Evolutionary conservation across 1,284 basidiomycete genomes (phyloP).

Genomic region (Apiotrichum gracile): DNA sequence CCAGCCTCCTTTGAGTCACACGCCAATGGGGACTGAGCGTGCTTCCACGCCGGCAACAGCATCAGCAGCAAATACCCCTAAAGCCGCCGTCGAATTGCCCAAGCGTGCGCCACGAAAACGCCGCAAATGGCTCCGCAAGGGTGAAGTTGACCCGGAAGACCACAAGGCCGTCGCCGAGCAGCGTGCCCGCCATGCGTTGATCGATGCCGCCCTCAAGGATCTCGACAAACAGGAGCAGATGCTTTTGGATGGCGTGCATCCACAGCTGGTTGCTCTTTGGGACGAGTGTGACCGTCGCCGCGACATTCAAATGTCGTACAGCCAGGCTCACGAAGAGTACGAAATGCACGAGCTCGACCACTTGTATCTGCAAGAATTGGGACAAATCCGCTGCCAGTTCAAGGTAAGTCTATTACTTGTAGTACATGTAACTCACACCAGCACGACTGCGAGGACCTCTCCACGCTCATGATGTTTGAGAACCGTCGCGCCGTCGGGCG

Average conservation of each 20-base stretch:
- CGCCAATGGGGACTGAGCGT: not conserved
- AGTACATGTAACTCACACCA: conserved; percentile 7
- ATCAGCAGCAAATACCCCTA: not conserved
- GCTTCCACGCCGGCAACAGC: not conserved
- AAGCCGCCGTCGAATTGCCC: not conserved
- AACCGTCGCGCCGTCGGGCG: conserved; percentile 20
- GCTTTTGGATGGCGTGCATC: conserved; percentile 23
- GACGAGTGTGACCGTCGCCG: conserved; percentile 26
- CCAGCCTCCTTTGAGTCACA: too few relatives aligned
- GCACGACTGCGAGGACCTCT: conserved; percentile 22
- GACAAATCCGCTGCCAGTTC: conserved; percentile 15
- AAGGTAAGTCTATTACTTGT: conserved; percentile 15
- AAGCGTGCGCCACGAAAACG: conserved; percentile 30
- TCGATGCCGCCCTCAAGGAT: conserved; percentile 25
- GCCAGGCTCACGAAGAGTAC: conserved; percentile 10
- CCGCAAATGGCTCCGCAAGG: conserved; percentile 38
- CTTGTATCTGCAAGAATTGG: conserved; percentile 1
- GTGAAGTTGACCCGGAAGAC: conserved; percentile 45
- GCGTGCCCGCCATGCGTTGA: conserved; percentile 17
- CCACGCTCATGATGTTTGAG: conserved; percentile 16
- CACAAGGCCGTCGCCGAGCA: conserved; percentile 37
- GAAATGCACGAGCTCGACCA: conserved; percentile 18
- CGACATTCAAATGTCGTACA: conserved; percentile 15
- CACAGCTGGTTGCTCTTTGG: conserved; percentile 24
- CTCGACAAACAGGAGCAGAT: conserved; percentile 30